Evolutionary conservation across 345 rosid species (phyloP).

Genomic region (Gossypioides kirkii): DNA sequence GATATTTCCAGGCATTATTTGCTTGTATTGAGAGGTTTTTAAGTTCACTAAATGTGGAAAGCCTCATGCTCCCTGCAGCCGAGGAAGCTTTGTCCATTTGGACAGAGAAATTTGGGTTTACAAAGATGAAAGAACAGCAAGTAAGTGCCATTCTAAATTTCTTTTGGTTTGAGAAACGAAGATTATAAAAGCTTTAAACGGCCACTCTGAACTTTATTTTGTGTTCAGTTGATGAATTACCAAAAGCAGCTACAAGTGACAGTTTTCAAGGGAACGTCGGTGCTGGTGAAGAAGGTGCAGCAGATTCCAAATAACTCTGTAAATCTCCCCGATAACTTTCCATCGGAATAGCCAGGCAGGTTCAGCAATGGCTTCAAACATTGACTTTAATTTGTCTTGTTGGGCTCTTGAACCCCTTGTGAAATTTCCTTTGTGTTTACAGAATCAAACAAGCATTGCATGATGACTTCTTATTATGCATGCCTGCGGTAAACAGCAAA

Average conservation of each 20-base stretch:
- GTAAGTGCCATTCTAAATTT: constrained; percentile 37
- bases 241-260: constrained; percentile 68
- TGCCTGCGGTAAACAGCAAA: constrained; percentile 19
- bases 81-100: constrained; percentile 93
- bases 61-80: constrained; percentile 92
- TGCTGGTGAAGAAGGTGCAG: constrained; percentile 78
- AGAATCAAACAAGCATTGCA: constrained; percentile 19
- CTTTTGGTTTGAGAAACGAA: background rate
- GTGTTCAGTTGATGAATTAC: constrained; percentile 53
- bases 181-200: background rate
- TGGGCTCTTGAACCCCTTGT: background rate
- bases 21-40: constrained; percentile 73
- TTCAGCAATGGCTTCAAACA: background rate
- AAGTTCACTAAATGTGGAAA: constrained; percentile 63
- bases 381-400: background rate
- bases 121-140: constrained; percentile 59
- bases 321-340: background rate
- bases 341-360: background rate
- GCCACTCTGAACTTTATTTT: background rate
- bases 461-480: constrained; percentile 38
- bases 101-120: constrained; percentile 83
- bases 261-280: constrained; percentile 72
- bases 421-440: background rate
- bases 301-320: background rate
- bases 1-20: constrained; percentile 85